Evolutionary conservation across 2,329 filamentous ascomycete species (phyloP), one percentile per base, ranked within the genome.

Genomic region (Albophoma yamanashiensis): DNA sequence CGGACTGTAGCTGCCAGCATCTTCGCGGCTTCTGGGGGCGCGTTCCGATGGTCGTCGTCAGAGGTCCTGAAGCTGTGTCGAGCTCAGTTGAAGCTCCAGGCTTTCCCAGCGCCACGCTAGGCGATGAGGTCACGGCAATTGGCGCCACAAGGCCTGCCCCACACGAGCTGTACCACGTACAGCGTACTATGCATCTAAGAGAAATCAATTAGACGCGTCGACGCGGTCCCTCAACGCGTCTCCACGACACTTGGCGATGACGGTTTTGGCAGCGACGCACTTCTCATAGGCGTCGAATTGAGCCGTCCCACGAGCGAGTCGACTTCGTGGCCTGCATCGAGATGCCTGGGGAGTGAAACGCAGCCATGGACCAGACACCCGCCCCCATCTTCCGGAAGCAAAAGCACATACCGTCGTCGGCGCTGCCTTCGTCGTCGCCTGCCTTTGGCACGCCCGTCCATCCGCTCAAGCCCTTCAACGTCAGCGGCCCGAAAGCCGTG

Each of bases 391-490:
- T 75, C 59, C 73, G 74, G 63, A 70, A 67, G 56, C 67, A 70
- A 68, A 70, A 68, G 65, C 31, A 70, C 73, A 50, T 73, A 69
- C 12, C 61, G 11, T 77, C 78, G 4, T 86, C 89, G 57, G 82
- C 83, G 50, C 86, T 94, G 62, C 91, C 91, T 5, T 96, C 92
- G 0, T 96, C 92, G 0, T 96, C 92, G 25, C 91, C 92, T 11
- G 91, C 89, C 47, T 97, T 97, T 74, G 91, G 85, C 57, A 97
- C 92, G 1, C 92, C 92, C 1, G 84, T 86, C 52, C 89, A 94
- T 71, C 89, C 92, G 53, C 83, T 94, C 58, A 83, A 82, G 66
- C 84, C 87, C 20, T 86, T 86, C 70, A 76, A 76, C 40, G 73
- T 81, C 63, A 76, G 79, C 34, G 75, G 77, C 2, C 75, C 79